phyloP scores from a whole-genome alignment of 1,284 basidiomycete genomes.

The Pholiota adiposa region DNA sequence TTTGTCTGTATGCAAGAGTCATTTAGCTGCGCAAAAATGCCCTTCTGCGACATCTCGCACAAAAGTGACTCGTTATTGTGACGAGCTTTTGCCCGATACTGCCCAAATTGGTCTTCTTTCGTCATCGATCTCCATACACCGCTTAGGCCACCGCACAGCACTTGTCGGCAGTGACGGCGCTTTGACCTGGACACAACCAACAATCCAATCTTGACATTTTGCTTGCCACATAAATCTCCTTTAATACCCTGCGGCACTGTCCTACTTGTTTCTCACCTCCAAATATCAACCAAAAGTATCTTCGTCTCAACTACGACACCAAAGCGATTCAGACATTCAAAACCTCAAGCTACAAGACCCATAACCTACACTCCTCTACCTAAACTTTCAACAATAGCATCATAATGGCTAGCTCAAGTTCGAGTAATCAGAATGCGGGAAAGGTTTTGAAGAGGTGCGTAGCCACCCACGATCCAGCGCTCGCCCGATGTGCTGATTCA shows the following conservation, averaged over 20 bases:
- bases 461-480: background rate
- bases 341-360: too few species aligned
- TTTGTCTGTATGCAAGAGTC: background rate
- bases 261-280: background rate
- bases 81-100: background rate
- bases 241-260: background rate
- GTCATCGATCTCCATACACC: background rate
- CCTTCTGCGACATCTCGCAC: background rate
- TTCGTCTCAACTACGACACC: background rate
- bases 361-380: background rate
- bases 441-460: constrained; percentile 42
- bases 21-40: background rate
- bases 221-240: background rate
- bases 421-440: constrained; percentile 23
- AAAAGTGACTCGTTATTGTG: background rate
- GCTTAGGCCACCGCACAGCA: background rate
- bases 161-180: background rate
- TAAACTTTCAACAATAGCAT: background rate
- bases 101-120: background rate
- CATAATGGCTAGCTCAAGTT: constrained; percentile 30
- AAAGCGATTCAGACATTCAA: too few species aligned
- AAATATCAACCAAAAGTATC: background rate
- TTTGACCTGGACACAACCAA: background rate
- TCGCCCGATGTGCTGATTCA: background rate
- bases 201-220: background rate